Evolutionary conservation across 768 basidiomycete genomes (phyloP).

Genomic region (Naganishia friedmannii): DNA sequence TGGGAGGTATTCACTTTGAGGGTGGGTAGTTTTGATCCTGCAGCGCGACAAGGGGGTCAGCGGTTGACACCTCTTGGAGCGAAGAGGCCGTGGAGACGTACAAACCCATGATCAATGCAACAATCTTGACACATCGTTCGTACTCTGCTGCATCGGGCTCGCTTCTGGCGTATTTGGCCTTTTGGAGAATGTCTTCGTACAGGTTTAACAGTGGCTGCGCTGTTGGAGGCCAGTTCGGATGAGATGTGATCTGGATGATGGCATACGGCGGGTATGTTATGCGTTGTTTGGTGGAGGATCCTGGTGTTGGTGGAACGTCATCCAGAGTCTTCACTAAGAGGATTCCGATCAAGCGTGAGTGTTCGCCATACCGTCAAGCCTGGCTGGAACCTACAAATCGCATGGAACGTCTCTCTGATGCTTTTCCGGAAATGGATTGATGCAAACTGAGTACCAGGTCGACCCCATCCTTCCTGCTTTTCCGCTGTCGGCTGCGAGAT

Average conservation of each 20-base stretch:
- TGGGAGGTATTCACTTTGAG: not conserved
- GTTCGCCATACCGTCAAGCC: constrained; percentile 10
- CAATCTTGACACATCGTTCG: constrained; percentile 43
- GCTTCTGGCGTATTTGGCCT: constrained; percentile 40
- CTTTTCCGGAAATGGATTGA: constrained; percentile 30
- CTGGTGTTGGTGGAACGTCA: not conserved
- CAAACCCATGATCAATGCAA: constrained; percentile 43
- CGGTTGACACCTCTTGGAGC: not conserved
- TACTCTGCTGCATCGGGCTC: constrained; percentile 47
- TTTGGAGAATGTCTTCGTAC: constrained; percentile 41
- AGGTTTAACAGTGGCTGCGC: constrained; percentile 39
- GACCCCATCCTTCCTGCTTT: constrained; percentile 51
- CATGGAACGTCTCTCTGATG: constrained; percentile 26
- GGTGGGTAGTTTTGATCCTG: constrained; percentile 13
- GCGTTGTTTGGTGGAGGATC: constrained; percentile 22
- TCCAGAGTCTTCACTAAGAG: constrained; percentile 15
- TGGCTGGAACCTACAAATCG: constrained; percentile 21
- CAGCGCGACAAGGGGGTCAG: not conserved
- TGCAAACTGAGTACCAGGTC: constrained; percentile 42
- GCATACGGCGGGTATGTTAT: constrained; percentile 30
- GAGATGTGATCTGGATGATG: constrained; percentile 28
- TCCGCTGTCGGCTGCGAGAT: constrained; percentile 51
- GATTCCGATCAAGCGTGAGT: constrained; percentile 34
- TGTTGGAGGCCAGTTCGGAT: constrained; percentile 34
- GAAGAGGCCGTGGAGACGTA: constrained; percentile 28